Evolutionary conservation across 345 rosid genomes (phyloP).

Genomic region (Salix exigua): DNA sequence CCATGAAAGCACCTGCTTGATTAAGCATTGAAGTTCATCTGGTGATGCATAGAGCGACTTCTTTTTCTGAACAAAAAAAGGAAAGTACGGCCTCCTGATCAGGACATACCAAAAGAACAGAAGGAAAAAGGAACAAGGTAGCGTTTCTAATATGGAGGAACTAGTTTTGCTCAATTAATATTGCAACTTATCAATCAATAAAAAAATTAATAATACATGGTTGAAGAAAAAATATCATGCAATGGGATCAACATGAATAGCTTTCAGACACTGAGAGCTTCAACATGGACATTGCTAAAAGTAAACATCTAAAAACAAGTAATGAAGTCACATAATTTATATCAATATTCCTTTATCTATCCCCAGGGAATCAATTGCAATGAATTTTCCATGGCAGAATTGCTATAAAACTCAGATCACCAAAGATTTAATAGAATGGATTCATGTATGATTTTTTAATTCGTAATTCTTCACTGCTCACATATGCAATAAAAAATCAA

Average conservation of each 20-base stretch:
- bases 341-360: background rate
- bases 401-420: background rate
- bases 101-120: background rate
- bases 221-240: too few relatives aligned
- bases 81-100: background rate
- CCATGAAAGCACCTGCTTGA: constrained; percentile 80
- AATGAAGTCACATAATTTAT: too few relatives aligned
- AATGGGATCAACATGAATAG: too few relatives aligned
- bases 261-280: too few relatives aligned
- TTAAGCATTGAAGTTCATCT: constrained; percentile 57
- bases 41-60: constrained; percentile 67
- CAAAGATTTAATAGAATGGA: background rate
- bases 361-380: background rate
- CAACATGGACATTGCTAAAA: too few relatives aligned
- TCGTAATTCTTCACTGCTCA: background rate
- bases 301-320: background rate
- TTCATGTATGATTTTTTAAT: background rate
- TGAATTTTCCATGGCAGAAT: background rate
- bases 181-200: too few relatives aligned
- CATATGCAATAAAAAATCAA: background rate
- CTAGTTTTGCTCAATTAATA: too few relatives aligned
- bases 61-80: constrained; percentile 45
- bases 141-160: too few relatives aligned
- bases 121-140: too few relatives aligned
- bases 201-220: too few relatives aligned